phyloP scores from a whole-genome alignment of 2,329 filamentous ascomycete genomes.

The Phialophora verrucosa region DNA sequence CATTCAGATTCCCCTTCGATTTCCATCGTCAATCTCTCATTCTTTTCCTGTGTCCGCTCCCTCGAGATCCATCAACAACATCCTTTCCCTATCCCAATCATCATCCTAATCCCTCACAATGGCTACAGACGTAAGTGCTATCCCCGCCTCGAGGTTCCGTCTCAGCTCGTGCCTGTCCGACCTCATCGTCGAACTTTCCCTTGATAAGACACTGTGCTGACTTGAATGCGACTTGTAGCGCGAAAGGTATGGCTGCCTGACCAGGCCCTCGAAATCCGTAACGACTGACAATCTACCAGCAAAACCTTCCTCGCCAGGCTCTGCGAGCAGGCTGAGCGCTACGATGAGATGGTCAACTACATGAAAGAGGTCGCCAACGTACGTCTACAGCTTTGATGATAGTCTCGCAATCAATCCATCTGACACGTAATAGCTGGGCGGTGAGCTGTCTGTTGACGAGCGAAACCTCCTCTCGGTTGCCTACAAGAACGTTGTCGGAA shows the following conservation, averaged over 20 bases:
- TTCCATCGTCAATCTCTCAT: slow-evolving; percentile 31
- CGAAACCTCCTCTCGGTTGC: slow-evolving; percentile 95
- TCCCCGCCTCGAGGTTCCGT: slow-evolving; percentile 18
- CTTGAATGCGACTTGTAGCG: slow-evolving; percentile 57
- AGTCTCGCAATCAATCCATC: slow-evolving; percentile 16
- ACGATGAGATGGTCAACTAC: slow-evolving; percentile 99
- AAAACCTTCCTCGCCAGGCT: slow-evolving; percentile 99
- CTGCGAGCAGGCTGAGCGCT: slow-evolving; percentile 99
- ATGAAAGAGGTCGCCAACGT: slow-evolving; percentile 99
- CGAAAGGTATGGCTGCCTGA: slow-evolving; percentile 65
- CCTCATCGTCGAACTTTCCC: slow-evolving; percentile 42
- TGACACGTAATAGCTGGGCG: slow-evolving; percentile 60
- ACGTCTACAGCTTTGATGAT: slow-evolving; percentile 45
- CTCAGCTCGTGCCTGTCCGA: slow-evolving; percentile 42
- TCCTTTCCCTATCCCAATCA: slow-evolving; percentile 15
- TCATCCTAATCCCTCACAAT: slow-evolving; percentile 52
- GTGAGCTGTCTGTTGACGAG: slow-evolving; percentile 72
- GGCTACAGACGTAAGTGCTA: slow-evolving; percentile 66
- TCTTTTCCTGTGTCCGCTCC: slow-evolving; percentile 31
- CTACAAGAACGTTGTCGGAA: slow-evolving; percentile 99
- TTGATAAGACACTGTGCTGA: slow-evolving; percentile 50
- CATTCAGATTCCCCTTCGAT: slow-evolving; percentile 37
- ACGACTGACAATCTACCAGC: slow-evolving; percentile 62
- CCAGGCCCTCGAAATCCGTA: slow-evolving; percentile 34
- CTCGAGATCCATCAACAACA: slow-evolving; percentile 59